Conservation (phyloP, 495 filamentous ascomycete genomes). For the Talaromyces ruber region DNA sequence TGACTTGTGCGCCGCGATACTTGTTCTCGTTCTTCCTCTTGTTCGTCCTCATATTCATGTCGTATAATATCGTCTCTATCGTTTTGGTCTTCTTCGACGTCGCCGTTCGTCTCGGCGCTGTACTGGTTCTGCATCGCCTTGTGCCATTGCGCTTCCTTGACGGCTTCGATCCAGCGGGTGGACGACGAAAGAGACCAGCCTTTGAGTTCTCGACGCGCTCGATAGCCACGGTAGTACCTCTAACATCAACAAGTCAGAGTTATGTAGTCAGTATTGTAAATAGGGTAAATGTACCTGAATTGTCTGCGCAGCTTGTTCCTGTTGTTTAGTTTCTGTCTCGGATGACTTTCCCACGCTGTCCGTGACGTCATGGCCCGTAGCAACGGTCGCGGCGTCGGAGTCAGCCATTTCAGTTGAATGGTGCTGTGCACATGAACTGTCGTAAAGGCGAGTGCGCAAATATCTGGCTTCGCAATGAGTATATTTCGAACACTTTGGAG, state of each 20-base stretch:
- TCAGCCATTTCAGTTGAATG: background rate
- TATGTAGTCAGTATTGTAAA: background rate
- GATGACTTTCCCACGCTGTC: background rate
- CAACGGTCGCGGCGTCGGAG: background rate
- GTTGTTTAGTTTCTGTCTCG: background rate
- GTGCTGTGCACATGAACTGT: background rate
- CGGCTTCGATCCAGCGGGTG: slow-evolving; percentile 58
- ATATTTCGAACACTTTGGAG: no score
- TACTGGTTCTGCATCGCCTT: background rate
- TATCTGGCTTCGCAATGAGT: background rate
- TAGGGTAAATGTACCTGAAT: background rate
- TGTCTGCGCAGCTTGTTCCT: background rate
- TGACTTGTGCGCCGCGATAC: slow-evolving; percentile 1
- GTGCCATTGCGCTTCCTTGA: slow-evolving; percentile 9
- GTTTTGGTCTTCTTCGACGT: background rate
- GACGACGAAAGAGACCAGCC: slow-evolving; percentile 58
- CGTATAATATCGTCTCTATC: background rate
- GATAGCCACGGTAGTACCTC: slow-evolving; percentile 63
- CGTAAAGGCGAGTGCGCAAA: background rate
- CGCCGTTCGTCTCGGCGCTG: background rate
- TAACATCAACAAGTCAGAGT: slow-evolving; percentile 18
- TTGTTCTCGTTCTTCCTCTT: slow-evolving; percentile 11
- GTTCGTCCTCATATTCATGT: slow-evolving; percentile 7
- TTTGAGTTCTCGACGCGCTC: slow-evolving; percentile 53
- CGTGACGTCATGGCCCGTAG: background rate